These are phyloP conservation scores for Phytophthora agathidicida DNA, from an alignment of 352 stramenopile genomes.

Conservation along the genomic window DNA sequence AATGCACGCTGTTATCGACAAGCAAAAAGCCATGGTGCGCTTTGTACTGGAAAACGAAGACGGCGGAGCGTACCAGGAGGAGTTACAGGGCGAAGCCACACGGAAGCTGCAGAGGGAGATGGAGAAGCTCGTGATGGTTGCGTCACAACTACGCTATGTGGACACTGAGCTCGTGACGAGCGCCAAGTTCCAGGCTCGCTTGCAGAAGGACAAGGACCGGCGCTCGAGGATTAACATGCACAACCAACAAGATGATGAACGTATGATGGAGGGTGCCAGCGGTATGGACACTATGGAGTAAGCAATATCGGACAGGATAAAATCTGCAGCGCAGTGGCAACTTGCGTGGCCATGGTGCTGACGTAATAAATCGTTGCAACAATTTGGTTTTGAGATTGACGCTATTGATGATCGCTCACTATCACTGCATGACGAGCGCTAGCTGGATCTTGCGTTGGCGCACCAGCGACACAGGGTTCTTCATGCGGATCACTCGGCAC, in stretches of 20 bases:
- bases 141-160: constrained; percentile 73
- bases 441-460: constrained; percentile 85
- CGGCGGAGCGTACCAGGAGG: constrained; percentile 21
- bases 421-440: constrained; percentile 79
- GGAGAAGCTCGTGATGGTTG: constrained; percentile 73
- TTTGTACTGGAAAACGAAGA: constrained; percentile 77
- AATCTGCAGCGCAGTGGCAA: neutral
- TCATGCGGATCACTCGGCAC: constrained; percentile 83
- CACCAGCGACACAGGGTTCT: constrained; percentile 83
- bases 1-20: constrained; percentile 74
- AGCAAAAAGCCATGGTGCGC: constrained; percentile 79
- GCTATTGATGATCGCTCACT: constrained; percentile 13
- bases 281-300: constrained; percentile 70
- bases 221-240: constrained; percentile 51
- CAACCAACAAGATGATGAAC: constrained; percentile 57
- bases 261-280: constrained; percentile 35
- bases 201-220: constrained; percentile 82
- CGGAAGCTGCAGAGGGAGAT: constrained; percentile 69
- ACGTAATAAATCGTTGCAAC: constrained; percentile 16
- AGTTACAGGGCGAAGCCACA: constrained; percentile 55
- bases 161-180: constrained; percentile 85
- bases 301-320: constrained; percentile 7
- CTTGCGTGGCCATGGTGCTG: constrained; percentile 2
- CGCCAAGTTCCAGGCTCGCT: constrained; percentile 74
- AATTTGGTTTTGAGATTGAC: constrained; percentile 2